Evolutionary conservation across 805 yeast genomes (phyloP).

Genomic region (Kazachstania taianensis): DNA sequence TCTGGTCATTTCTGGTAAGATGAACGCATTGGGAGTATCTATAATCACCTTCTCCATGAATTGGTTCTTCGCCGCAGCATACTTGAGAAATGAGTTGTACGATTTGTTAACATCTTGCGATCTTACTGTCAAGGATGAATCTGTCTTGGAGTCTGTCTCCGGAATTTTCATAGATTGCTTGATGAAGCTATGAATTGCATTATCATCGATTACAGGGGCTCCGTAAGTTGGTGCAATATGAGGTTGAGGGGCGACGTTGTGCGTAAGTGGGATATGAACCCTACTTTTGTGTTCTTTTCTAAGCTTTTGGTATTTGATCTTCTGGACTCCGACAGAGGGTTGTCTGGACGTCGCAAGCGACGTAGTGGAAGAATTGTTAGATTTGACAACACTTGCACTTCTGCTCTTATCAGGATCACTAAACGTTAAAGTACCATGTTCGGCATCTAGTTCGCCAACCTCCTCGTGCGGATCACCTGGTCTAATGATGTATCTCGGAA

Average conservation of each 20-base stretch:
- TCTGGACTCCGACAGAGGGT: too few relatives aligned
- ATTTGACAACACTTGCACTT: too few relatives aligned
- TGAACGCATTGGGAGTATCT: conserved; percentile 22
- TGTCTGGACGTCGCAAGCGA: too few relatives aligned
- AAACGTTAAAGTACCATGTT: conserved; percentile 21
- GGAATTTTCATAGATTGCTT: too few relatives aligned
- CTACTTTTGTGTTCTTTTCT: too few relatives aligned
- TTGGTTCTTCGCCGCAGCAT: not conserved
- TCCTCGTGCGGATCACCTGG: conserved; percentile 34
- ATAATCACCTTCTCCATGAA: conserved; percentile 14
- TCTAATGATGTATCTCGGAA: conserved; percentile 35
- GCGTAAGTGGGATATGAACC: too few relatives aligned
- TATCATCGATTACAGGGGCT: too few relatives aligned
- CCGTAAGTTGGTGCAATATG: too few relatives aligned
- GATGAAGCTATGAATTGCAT: too few relatives aligned
- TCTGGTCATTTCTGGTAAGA: conserved; percentile 13
- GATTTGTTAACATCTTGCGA: not conserved
- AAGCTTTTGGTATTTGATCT: too few relatives aligned
- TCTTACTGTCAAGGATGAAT: not conserved
- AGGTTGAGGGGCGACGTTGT: too few relatives aligned
- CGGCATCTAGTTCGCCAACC: conserved; percentile 26
- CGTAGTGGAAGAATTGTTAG: too few relatives aligned
- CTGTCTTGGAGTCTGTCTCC: not conserved
- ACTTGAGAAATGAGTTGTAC: not conserved
- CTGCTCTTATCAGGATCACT: not conserved